Percentiles rank a stretch among this genome's conserved stretches.
Conservation (phyloP, 306 rosid species). For the Inga oerstediana region DNA sequence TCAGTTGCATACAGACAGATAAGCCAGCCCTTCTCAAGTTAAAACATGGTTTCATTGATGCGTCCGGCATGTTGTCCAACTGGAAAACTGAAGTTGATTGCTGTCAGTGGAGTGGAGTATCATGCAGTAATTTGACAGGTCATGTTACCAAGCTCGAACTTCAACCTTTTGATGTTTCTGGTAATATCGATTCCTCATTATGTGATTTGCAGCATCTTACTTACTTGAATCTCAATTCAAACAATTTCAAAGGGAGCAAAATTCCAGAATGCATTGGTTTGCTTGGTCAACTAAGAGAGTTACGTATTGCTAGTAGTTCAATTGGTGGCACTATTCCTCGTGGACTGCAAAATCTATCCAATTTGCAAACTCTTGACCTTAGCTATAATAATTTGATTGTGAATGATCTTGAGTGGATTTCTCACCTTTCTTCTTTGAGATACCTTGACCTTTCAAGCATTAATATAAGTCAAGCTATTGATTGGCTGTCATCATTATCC, state of each 20-base stretch:
- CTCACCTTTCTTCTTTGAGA: too few species aligned
- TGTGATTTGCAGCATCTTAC: neutral
- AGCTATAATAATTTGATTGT: too few species aligned
- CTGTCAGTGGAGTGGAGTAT: neutral
- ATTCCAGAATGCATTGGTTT: neutral
- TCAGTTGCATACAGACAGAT: neutral
- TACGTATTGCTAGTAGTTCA: neutral
- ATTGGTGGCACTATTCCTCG: too few species aligned
- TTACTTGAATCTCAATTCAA: neutral
- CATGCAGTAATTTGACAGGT: neutral
- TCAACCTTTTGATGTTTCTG: too few species aligned
- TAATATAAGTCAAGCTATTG: too few species aligned
- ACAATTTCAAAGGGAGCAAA: neutral
- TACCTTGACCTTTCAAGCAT: too few species aligned
- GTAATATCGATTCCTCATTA: neutral
- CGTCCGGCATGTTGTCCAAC: neutral
- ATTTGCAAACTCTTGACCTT: too few species aligned
- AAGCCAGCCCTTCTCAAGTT: neutral
- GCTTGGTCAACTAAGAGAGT: slow-evolving; percentile 10
- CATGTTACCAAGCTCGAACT: neutral
- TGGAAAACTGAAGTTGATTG: neutral
- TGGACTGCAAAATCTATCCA: too few species aligned
- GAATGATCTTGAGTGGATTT: too few species aligned
- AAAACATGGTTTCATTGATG: neutral
- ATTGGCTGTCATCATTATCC: too few species aligned